phyloP scores from a whole-genome alignment of 371 early-diverging fungal species.

The Mycotypha africana region DNA sequence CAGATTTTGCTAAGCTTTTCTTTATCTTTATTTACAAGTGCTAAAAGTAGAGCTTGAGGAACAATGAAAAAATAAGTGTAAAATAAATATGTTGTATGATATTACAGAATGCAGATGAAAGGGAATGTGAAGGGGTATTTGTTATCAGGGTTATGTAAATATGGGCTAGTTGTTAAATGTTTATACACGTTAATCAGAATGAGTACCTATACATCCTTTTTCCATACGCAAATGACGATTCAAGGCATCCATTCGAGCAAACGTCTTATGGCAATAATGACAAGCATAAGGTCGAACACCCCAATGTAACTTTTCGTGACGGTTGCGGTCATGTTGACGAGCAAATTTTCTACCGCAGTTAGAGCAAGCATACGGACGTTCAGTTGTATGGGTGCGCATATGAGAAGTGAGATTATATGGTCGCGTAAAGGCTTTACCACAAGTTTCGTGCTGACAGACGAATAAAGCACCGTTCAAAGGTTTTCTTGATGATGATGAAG shows the following conservation, averaged over 20 bases:
- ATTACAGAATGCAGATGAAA: no score
- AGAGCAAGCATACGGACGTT: constrained; percentile 59
- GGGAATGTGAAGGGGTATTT: no score
- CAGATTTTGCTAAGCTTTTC: no score
- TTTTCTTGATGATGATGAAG: constrained; percentile 7
- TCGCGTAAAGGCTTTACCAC: constrained; percentile 63
- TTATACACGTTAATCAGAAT: no score
- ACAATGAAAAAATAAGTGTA: no score
- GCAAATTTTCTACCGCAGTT: constrained; percentile 47
- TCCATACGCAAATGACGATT: constrained; percentile 66
- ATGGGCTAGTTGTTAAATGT: no score
- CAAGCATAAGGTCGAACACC: constrained; percentile 55
- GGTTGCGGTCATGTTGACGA: constrained; percentile 55
- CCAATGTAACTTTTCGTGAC: constrained; percentile 55
- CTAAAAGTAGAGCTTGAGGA: no score
- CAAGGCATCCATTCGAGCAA: constrained; percentile 65
- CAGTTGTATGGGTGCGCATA: constrained; percentile 83
- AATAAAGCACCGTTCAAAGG: constrained; percentile 18
- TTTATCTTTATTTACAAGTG: no score
- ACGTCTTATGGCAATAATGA: constrained; percentile 43
- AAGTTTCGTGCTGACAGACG: constrained; percentile 42
- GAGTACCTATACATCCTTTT: constrained; percentile 35
- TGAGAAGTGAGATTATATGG: constrained; percentile 77
- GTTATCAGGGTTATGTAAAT: no score
- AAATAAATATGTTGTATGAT: no score